Base-by-base conservation (phyloP, 352 stramenopile species). In the Globisporangium abappressorium region DNA sequence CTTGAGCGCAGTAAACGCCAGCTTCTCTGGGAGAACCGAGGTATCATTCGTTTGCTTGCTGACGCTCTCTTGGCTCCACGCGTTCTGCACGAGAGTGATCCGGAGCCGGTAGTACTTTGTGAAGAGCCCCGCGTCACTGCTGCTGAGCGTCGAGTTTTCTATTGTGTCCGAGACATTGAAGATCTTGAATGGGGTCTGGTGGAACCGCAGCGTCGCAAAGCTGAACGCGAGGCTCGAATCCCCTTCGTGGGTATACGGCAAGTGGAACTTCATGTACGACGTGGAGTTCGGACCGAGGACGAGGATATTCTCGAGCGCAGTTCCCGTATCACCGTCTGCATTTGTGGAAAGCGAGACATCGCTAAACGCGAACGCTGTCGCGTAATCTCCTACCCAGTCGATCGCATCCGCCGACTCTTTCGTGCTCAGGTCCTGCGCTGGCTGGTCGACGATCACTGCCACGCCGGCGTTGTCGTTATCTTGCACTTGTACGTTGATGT, bases 211-310 rank as follows among this genome's bases (percentile, higher is more conserved):
- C 9, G 46, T 75, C 1, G 78, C 80, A 22, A 71, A 74, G 0
- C 51, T 65, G 47, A 87, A 88, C 0, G 36, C 43, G 0, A 82
- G 53, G 2, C 67, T 67, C 2, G 75, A 82, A 57, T 89, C 84
- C 18, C 80, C 82, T 47, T 78, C 58, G 33, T 89, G 82, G 1
- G 82, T 62, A 15, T 70, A 73, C 2, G 85, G 82, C 2, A 94
- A 12, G 34, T 92, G 82, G 34, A 92, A 91, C 56, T 92, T 92
- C 64, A 92, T 72, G n/a, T 78, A 83, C 12, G 81, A 84, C 24
- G 78, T 78, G 0, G 75, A 62, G 36, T 77, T 77, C 0, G 72
- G 68, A 4, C 74, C 78, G 20, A 91, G 79, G 8, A 91, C 65
- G 4, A 94, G 69, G 3, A 89, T 75, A 46, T 76, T 86, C 8